Evolutionary conservation across 208 protist species (phyloP).

Genomic region (Naegleria fowleri): DNA sequence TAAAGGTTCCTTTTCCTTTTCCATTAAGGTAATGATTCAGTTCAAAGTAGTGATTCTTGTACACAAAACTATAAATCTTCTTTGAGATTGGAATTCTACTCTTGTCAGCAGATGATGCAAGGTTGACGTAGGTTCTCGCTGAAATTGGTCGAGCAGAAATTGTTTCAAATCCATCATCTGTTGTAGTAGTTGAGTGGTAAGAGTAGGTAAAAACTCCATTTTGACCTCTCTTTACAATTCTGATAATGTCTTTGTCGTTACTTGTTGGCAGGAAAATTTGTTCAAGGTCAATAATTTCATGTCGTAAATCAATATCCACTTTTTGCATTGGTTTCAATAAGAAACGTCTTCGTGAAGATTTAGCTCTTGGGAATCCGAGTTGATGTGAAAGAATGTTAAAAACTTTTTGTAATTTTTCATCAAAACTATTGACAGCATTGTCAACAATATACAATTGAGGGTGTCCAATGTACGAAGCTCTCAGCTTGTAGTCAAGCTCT

Average conservation of each 20-base stretch:
- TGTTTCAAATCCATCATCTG: not conserved
- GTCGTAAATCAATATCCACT: not conserved
- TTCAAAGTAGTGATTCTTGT: slow-evolving; percentile 1
- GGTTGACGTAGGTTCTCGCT: not conserved
- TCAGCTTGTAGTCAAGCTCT: slow-evolving; percentile 65
- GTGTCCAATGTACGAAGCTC: slow-evolving; percentile 45
- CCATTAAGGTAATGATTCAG: not conserved
- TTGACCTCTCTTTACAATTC: slow-evolving; percentile 15
- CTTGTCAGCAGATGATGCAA: not conserved
- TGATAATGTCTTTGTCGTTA: not conserved
- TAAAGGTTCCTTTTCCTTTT: not conserved
- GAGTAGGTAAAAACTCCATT: not conserved
- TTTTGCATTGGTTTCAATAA: not conserved
- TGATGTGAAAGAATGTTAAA: not conserved
- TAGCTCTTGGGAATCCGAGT: not conserved
- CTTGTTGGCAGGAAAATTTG: not conserved
- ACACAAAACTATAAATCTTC: slow-evolving; percentile 11
- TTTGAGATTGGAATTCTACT: not conserved
- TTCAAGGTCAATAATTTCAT: slow-evolving; percentile 19
- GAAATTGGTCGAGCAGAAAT: not conserved
- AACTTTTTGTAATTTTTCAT: slow-evolving; percentile 49
- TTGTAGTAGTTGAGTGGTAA: not conserved
- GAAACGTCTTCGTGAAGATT: not conserved
- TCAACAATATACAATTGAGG: slow-evolving; percentile 47
- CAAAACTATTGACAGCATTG: slow-evolving; percentile 47